These are phyloP conservation scores for Trifolium pratense DNA, from an alignment of 306 rosid genomes.

Conservation along the genomic window DNA sequence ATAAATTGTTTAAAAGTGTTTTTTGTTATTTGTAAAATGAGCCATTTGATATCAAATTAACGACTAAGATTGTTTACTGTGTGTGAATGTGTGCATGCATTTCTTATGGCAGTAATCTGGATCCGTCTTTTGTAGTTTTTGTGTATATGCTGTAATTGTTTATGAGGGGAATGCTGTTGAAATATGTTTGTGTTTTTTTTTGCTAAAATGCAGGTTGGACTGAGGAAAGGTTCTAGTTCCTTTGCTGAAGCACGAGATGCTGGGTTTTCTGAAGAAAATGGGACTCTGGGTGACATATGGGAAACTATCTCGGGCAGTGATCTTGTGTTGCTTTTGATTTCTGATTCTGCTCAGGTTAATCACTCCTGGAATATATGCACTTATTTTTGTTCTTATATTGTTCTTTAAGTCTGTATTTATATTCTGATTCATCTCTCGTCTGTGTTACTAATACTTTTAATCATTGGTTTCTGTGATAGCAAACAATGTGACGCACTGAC, in stretches of 20 bases:
- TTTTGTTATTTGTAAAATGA: neutral
- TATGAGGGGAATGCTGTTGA: neutral
- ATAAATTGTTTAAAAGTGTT: neutral
- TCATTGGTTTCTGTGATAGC: neutral
- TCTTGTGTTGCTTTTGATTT: constrained; percentile 88
- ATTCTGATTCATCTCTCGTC: neutral
- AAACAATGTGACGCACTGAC: neutral
- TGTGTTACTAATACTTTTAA: neutral
- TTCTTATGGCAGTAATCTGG: neutral
- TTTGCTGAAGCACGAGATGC: constrained; percentile 86
- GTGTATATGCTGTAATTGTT: neutral
- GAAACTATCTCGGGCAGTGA: constrained; percentile 81
- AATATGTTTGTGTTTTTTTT: neutral
- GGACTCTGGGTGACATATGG: constrained; percentile 92
- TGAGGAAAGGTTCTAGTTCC: constrained; percentile 93
- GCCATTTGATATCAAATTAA: too few species aligned
- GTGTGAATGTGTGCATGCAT: neutral
- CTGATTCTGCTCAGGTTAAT: constrained; percentile 94
- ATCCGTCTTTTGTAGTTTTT: neutral
- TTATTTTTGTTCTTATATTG: neutral
- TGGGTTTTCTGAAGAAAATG: constrained; percentile 90
- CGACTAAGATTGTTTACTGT: neutral
- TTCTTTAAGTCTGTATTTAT: constrained; percentile 2
- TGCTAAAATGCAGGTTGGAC: constrained; percentile 64
- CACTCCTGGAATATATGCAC: neutral